Evolutionary conservation across 257 asterid species (phyloP).

Genomic region (Penstemon newberryi): DNA sequence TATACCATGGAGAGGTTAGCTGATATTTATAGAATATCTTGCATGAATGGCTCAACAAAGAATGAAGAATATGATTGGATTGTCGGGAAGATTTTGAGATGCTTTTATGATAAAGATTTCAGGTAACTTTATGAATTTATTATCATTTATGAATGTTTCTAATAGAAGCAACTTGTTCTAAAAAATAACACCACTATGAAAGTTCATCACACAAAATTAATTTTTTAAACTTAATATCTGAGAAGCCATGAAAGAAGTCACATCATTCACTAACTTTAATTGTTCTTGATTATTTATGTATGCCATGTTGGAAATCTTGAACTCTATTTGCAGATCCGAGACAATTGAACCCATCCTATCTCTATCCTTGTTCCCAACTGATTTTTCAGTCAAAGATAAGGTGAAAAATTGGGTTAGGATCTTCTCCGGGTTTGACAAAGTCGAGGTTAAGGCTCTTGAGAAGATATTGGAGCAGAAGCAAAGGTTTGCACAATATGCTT

Average conservation of each 20-base stretch:
- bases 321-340: slow-evolving; percentile 77
- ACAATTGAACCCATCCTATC: slow-evolving; percentile 72
- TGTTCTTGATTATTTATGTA: not conserved
- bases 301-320: slow-evolving; percentile 4
- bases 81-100: slow-evolving; percentile 84
- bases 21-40: slow-evolving; percentile 73
- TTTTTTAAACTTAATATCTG: slow-evolving; percentile 11
- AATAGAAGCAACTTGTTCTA: not conserved
- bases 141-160: not conserved
- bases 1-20: slow-evolving; percentile 92
- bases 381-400: slow-evolving; percentile 68
- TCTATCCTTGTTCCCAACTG: slow-evolving; percentile 74
- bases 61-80: slow-evolving; percentile 79
- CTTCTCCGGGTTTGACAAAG: slow-evolving; percentile 82
- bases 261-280: not conserved
- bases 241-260: slow-evolving; percentile 19
- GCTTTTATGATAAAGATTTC: slow-evolving; percentile 97
- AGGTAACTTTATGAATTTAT: slow-evolving; percentile 50
- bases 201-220: slow-evolving; percentile 12
- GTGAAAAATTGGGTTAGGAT: slow-evolving; percentile 71
- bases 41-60: slow-evolving; percentile 47
- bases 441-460: slow-evolving; percentile 94
- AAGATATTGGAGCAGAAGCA: slow-evolving; percentile 95
- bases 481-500: slow-evolving; percentile 57
- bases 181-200: slow-evolving; percentile 9